phyloP scores from a whole-genome alignment of 2,329 filamentous ascomycete species.

The Westerdykella ornata region DNA sequence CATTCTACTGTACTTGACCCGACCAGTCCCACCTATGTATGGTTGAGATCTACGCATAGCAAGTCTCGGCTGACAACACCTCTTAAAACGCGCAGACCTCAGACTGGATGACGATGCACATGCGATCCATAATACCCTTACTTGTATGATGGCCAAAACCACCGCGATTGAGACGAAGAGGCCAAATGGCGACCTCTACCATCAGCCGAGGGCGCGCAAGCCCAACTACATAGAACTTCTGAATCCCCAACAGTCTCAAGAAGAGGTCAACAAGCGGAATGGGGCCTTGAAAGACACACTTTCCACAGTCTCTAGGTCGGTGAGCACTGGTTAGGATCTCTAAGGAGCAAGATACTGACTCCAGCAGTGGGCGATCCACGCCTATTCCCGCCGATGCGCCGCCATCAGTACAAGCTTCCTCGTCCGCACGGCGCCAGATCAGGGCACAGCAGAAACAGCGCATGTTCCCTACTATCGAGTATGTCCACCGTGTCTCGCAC shows the following conservation, averaged over 20 bases:
- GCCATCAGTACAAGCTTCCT: conserved; percentile 83
- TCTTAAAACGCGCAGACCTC: conserved; percentile 10
- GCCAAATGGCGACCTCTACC: conserved; percentile 23
- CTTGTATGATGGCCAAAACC: conserved; percentile 28
- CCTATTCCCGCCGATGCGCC: conserved; percentile 83
- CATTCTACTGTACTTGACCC: not conserved
- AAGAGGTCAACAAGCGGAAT: conserved; percentile 23
- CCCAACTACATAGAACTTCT: conserved; percentile 30
- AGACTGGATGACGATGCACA: conserved; percentile 7
- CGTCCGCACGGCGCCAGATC: conserved; percentile 73
- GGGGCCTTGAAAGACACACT: conserved; percentile 18
- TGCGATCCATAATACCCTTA: conserved; percentile 10
- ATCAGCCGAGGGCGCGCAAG: conserved; percentile 34
- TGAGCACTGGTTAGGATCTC: not conserved
- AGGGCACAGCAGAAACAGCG: conserved; percentile 74
- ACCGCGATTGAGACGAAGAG: conserved; percentile 21
- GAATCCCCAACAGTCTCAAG: conserved; percentile 27
- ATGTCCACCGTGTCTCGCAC: conserved; percentile 83
- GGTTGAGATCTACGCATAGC: conserved; percentile 9
- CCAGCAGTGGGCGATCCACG: conserved; percentile 68
- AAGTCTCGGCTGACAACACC: conserved; percentile 25
- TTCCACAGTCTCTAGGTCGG: conserved; percentile 35
- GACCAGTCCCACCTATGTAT: conserved; percentile 4
- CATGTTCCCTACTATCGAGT: conserved; percentile 89
- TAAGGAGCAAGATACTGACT: conserved; percentile 11